Evolutionary conservation across 192 early-diverging fungal species (phyloP).

Genomic region (Backusella tarrabulga): DNA sequence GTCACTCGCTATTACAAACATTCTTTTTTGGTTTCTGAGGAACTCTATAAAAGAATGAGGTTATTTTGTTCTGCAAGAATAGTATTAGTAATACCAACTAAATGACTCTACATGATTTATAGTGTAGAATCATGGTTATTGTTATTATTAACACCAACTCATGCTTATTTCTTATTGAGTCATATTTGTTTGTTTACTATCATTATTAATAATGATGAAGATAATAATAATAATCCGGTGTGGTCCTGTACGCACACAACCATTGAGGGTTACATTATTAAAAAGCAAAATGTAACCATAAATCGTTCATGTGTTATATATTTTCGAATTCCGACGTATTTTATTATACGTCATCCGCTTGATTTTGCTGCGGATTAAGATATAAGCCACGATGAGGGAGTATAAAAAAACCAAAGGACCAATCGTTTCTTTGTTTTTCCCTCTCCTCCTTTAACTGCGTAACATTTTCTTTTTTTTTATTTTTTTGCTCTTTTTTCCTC

Average conservation of each 20-base stretch:
- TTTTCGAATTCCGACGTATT: not conserved
- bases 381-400: not conserved
- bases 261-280: not conserved
- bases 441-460: not conserved
- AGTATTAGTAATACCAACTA: not conserved
- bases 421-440: not conserved
- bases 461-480: not conserved
- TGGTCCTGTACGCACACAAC: not conserved
- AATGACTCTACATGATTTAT: not conserved
- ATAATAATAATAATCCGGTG: not conserved
- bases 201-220: not conserved
- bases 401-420: conserved; percentile 2
- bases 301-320: not conserved
- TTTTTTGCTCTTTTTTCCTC: not conserved
- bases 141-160: not conserved
- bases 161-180: not conserved
- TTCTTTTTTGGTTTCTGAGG: not conserved
- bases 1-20: not conserved
- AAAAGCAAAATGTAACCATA: not conserved
- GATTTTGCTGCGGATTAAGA: not conserved
- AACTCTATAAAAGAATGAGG: not conserved
- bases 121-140: not conserved
- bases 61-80: not conserved
- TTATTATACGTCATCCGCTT: not conserved
- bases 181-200: not conserved